Evolutionary conservation across 1,284 basidiomycete species (phyloP), one percentile per base, ranked within the genome.

Genomic region (Leccinum ambiguum): DNA sequence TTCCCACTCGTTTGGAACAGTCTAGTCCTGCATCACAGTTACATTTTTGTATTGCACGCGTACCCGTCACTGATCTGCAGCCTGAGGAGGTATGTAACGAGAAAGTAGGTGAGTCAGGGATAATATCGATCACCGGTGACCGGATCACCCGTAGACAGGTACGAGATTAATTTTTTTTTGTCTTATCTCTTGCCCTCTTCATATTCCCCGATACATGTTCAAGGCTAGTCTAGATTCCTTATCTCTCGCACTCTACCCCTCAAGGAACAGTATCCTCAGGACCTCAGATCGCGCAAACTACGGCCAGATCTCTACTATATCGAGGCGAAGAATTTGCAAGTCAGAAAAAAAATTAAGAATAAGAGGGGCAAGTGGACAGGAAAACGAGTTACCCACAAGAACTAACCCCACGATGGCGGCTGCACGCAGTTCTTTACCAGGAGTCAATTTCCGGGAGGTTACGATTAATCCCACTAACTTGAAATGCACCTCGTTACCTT

Each of bases 401-500:
- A 16, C 43, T 30, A 6, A 30, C n/a, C 23, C 23, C 59, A 56
- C 16, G 43, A 45, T 39, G 21, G 71, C 71, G 64, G 30, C 54
- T 48, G 4, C 68, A 45, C 33, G 3, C 36, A 61, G 36, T 56
- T 60, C 57, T 26, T 53, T 43, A 26, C 57, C 9, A 59, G 6
- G 48, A 60, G 8, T 65, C 61, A 69, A 36, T 56, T 57, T 74
- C 41, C 64, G 65, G 30, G 65, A 72, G 9, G 72, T 69, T 14
- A 68, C 68, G 18, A 71, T 87, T 64, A 87, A 88, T 70, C 83
- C 84, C 0, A 67, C 80, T 69, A 87, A 87, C 70, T 69, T 81
- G 62, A 88, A 86, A 69, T 82, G 81, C 65, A 81, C 80, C 62
- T 86, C 86, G 0, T 75, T 89, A 6, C 84, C 85, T 5, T 75